These are phyloP conservation scores for Suhomyces vadensis DNA, from an alignment of 805 yeast species.

Conservation along the genomic window DNA sequence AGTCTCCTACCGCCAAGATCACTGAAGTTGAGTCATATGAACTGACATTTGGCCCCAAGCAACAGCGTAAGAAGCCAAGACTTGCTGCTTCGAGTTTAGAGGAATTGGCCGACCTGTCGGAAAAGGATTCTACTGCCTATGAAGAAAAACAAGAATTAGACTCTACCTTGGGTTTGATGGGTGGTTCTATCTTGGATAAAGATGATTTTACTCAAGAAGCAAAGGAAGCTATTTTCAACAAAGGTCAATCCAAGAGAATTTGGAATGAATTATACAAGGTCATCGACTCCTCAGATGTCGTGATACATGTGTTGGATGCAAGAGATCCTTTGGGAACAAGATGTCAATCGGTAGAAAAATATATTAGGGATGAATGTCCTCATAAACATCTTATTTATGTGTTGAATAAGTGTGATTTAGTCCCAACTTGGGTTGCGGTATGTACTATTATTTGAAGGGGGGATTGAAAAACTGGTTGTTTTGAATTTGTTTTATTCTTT, in stretches of 20 bases:
- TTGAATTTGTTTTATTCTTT: slow-evolving; percentile 12
- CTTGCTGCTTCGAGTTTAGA: slow-evolving; percentile 74
- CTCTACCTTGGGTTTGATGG: slow-evolving; percentile 79
- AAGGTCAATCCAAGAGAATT: slow-evolving; percentile 97
- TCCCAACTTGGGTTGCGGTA: slow-evolving; percentile 99
- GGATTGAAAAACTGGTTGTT: slow-evolving; percentile 2
- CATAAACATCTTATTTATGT: slow-evolving; percentile 95
- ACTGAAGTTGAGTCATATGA: slow-evolving; percentile 85
- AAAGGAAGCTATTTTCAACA: slow-evolving; percentile 91
- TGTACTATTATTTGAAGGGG: slow-evolving; percentile 46
- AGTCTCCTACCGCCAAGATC: slow-evolving; percentile 76
- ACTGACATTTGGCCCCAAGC: slow-evolving; percentile 89
- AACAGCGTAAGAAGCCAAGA: slow-evolving; percentile 90
- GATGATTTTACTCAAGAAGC: slow-evolving; percentile 90
- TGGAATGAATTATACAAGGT: slow-evolving; percentile 98
- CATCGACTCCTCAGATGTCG: slow-evolving; percentile 96
- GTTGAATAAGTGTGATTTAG: slow-evolving; percentile 95
- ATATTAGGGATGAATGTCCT: slow-evolving; percentile 89
- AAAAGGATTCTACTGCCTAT: slow-evolving; percentile 54
- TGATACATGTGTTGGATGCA: slow-evolving; percentile 94
- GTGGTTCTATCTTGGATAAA: slow-evolving; percentile 54
- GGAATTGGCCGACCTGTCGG: slow-evolving; percentile 67
- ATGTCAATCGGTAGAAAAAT: slow-evolving; percentile 90
- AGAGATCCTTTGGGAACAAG: slow-evolving; percentile 97
- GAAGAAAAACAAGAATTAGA: slow-evolving; percentile 77